A percentile compares a stretch with the other conserved stretches of the same genome.
These are phyloP conservation scores for Ceriops decandra DNA, from an alignment of 345 rosid genomes.

Conservation along the genomic window DNA sequence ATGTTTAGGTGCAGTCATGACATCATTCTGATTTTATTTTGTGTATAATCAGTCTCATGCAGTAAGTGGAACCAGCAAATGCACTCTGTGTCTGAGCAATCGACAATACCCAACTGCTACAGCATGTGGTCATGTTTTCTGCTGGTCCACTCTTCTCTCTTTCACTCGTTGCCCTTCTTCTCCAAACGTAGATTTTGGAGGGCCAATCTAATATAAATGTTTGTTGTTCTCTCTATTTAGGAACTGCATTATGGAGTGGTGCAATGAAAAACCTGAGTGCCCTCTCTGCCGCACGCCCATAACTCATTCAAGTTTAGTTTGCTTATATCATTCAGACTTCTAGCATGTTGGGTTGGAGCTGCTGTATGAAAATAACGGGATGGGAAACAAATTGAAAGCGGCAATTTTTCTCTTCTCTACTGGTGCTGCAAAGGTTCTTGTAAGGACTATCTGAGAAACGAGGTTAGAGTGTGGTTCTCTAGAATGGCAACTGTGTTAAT, in stretches of 20 bases:
- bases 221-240: slow-evolving; percentile 27
- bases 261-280: slow-evolving; percentile 96
- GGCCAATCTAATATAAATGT: too few species aligned
- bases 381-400: background rate
- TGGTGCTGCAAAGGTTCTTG: background rate
- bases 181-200: too few species aligned
- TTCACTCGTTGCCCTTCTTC: background rate
- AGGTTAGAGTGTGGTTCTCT: background rate
- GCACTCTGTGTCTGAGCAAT: slow-evolving; percentile 84
- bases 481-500: background rate
- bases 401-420: background rate
- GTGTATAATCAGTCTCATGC: slow-evolving; percentile 28
- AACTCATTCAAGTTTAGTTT: slow-evolving; percentile 79
- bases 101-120: slow-evolving; percentile 87
- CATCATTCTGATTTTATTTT: background rate
- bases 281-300: slow-evolving; percentile 89
- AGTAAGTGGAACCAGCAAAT: slow-evolving; percentile 49
- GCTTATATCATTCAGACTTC: slow-evolving; percentile 82
- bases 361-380: background rate
- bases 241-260: slow-evolving; percentile 98
- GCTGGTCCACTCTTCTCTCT: slow-evolving; percentile 48
- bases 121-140: slow-evolving; percentile 89
- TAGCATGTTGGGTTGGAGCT: slow-evolving; percentile 21
- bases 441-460: background rate
- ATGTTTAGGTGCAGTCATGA: background rate